phyloP scores from a whole-genome alignment of 2,329 filamentous ascomycete species.

The Plectosphaerella plurivora region DNA sequence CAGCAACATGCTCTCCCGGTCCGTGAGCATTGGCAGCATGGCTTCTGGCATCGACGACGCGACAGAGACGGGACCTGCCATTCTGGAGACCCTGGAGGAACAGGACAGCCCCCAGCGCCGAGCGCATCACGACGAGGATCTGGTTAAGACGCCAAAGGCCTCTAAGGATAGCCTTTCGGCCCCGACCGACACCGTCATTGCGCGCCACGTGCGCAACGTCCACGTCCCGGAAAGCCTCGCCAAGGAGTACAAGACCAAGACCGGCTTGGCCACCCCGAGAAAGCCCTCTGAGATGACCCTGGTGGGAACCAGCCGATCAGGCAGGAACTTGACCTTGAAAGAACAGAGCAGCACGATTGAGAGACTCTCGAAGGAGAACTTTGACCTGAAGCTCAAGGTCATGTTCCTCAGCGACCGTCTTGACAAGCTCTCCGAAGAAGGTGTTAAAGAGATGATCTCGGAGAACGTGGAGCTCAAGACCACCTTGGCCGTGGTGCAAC shows the following conservation, averaged over 20 bases:
- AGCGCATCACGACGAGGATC: slow-evolving; percentile 32
- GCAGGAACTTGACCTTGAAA: slow-evolving; percentile 80
- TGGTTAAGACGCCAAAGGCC: slow-evolving; percentile 68
- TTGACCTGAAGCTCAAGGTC: slow-evolving; percentile 94
- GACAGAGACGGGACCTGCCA: slow-evolving; percentile 39
- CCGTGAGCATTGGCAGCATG: slow-evolving; percentile 87
- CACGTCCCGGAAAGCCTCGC: slow-evolving; percentile 87
- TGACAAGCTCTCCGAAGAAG: slow-evolving; percentile 90
- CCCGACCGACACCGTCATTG: slow-evolving; percentile 83
- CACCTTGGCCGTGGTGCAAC: slow-evolving; percentile 79
- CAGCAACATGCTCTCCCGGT: slow-evolving; percentile 60
- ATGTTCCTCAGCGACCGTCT: slow-evolving; percentile 94
- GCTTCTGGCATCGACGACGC: slow-evolving; percentile 67
- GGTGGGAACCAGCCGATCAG: slow-evolving; percentile 45
- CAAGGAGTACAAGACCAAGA: slow-evolving; percentile 77
- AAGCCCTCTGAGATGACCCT: slow-evolving; percentile 47
- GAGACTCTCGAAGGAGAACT: slow-evolving; percentile 94
- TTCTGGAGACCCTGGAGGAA: slow-evolving; percentile 47
- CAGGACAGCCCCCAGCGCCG: slow-evolving; percentile 34
- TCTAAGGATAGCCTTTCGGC: slow-evolving; percentile 50
- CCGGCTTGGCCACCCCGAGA: slow-evolving; percentile 56
- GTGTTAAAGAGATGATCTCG: slow-evolving; percentile 95
- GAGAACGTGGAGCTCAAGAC: slow-evolving; percentile 96
- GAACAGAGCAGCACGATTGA: slow-evolving; percentile 98
- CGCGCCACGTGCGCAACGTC: slow-evolving; percentile 83